These are phyloP conservation scores for Dacryopinax spathularia DNA, from an alignment of 768 basidiomycete species.

Conservation along the genomic window DNA sequence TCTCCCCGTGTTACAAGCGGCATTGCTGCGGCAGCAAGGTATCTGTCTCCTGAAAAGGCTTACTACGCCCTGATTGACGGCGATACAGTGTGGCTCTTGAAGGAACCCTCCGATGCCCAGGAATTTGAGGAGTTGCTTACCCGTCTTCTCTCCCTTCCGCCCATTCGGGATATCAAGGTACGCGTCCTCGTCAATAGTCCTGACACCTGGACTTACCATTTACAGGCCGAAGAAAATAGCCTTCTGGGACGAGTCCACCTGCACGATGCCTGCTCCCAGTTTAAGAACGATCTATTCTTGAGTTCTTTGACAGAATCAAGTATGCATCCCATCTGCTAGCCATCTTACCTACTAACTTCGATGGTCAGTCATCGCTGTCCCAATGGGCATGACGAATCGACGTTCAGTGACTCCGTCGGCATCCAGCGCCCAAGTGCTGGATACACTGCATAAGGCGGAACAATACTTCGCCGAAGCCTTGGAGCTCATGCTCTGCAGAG, in stretches of 20 bases:
- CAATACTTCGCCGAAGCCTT: slow-evolving; percentile 55
- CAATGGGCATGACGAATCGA: slow-evolving; percentile 55
- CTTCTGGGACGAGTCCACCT: slow-evolving; percentile 67
- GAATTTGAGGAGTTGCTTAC: slow-evolving; percentile 41
- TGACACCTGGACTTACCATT: background rate
- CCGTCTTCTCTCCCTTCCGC: slow-evolving; percentile 42
- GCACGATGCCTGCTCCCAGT: slow-evolving; percentile 59
- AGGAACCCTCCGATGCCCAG: slow-evolving; percentile 34
- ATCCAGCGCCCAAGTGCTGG: slow-evolving; percentile 43
- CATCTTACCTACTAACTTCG: background rate
- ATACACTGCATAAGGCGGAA: slow-evolving; percentile 52
- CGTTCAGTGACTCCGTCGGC: slow-evolving; percentile 28
- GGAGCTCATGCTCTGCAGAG: slow-evolving; percentile 37
- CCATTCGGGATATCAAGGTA: slow-evolving; percentile 46
- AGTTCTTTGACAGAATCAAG: slow-evolving; percentile 85
- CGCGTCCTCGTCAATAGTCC: slow-evolving; percentile 8
- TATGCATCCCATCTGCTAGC: slow-evolving; percentile 27
- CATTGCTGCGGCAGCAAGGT: slow-evolving; percentile 49
- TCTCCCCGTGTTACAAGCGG: slow-evolving; percentile 2
- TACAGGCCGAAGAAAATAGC: slow-evolving; percentile 57
- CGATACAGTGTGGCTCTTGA: slow-evolving; percentile 52
- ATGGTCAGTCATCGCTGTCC: slow-evolving; percentile 64
- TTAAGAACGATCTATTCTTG: slow-evolving; percentile 76
- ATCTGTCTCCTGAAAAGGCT: background rate
- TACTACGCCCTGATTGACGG: slow-evolving; percentile 2